These are phyloP conservation scores for Ilyonectria mors-panacis DNA, from an alignment of 2,329 filamentous ascomycete genomes.

Conservation along the genomic window DNA sequence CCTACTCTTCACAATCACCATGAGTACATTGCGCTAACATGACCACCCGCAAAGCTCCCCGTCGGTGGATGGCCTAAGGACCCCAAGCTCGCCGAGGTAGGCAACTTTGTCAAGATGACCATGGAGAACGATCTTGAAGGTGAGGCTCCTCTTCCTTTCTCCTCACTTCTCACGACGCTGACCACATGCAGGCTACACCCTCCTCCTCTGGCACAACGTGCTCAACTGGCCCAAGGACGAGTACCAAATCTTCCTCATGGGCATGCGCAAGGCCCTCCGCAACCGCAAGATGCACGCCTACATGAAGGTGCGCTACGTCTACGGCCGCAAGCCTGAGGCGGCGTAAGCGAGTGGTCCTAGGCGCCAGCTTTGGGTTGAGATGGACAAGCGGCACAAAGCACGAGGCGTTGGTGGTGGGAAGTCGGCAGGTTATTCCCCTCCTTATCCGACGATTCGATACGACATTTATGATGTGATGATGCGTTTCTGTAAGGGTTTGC, in stretches of 20 bases:
- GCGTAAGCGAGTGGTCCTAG: background rate
- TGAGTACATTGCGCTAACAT: background rate
- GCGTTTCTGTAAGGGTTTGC: too few species aligned
- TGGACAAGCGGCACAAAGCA: background rate
- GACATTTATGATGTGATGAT: too few species aligned
- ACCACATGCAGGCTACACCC: conserved; percentile 19
- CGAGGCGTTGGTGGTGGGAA: too few species aligned
- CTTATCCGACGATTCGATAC: too few species aligned
- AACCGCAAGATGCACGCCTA: conserved; percentile 40
- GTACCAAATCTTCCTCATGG: conserved; percentile 41
- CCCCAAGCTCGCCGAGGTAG: conserved; percentile 31
- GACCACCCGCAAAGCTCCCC: conserved; percentile 19
- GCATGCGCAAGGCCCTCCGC: conserved; percentile 34
- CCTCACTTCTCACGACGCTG: background rate
- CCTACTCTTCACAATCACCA: too few species aligned
- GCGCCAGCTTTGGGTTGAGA: background rate
- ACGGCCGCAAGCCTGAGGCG: conserved; percentile 35
- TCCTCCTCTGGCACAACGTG: conserved; percentile 38
- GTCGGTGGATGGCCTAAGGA: conserved; percentile 40
- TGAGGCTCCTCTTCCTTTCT: background rate
- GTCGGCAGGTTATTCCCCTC: too few species aligned
- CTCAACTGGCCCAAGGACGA: conserved; percentile 40
- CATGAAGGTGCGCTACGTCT: conserved; percentile 38
- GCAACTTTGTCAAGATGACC: conserved; percentile 33
- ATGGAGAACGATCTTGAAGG: conserved; percentile 44